These are phyloP conservation scores for Alternaria atra DNA, from an alignment of 2,329 filamentous ascomycete genomes.

Conservation along the genomic window DNA sequence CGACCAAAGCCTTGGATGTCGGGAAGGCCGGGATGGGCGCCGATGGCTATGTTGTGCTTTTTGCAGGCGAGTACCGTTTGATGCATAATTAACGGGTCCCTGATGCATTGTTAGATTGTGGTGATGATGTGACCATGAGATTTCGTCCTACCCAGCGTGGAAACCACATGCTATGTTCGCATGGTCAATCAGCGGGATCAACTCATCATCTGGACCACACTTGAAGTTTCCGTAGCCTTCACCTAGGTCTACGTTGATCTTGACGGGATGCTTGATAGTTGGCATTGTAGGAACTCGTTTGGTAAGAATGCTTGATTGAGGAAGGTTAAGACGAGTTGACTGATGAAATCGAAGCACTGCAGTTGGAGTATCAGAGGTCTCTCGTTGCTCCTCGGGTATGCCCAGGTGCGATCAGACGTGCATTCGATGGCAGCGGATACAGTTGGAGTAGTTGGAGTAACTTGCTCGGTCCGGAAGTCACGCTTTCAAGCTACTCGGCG, in stretches of 20 bases:
- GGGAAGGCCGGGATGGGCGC: slow-evolving; percentile 71
- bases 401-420: neutral
- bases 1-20: slow-evolving; percentile 72
- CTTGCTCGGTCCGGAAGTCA: neutral
- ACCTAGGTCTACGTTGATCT: slow-evolving; percentile 64
- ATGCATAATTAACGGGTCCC: slow-evolving; percentile 71
- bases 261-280: slow-evolving; percentile 60
- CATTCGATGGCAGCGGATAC: neutral
- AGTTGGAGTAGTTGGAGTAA: slow-evolving; percentile 7
- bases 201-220: slow-evolving; percentile 66
- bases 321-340: neutral
- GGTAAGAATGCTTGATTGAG: neutral
- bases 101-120: slow-evolving; percentile 22
- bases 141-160: slow-evolving; percentile 54
- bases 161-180: slow-evolving; percentile 71
- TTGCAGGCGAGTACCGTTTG: slow-evolving; percentile 68
- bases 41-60: slow-evolving; percentile 63
- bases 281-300: slow-evolving; percentile 30
- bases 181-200: slow-evolving; percentile 69
- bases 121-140: neutral
- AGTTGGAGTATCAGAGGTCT: neutral
- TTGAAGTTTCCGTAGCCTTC: slow-evolving; percentile 63
- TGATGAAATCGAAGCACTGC: neutral
- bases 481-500: neutral
- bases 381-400: neutral